A percentile compares a stretch with the other conserved stretches of the same genome.
These are phyloP conservation scores for Trypanosomatidae sp. DNA, from an alignment of 208 protist species.

Conservation along the genomic window DNA sequence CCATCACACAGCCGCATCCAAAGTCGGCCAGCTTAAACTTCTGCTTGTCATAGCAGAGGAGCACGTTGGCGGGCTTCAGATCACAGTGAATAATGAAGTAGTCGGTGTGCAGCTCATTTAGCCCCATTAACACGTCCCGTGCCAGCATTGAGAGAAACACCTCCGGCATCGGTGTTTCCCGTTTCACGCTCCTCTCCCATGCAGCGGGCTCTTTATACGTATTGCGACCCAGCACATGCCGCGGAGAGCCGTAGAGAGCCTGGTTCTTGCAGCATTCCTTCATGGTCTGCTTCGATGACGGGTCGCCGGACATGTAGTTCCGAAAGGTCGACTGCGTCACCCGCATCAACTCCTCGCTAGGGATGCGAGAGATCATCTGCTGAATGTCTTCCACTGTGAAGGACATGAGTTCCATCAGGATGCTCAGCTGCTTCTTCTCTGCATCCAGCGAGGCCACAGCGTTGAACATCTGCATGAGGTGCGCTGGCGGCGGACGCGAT, in stretches of 20 bases:
- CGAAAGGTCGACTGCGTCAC: slow-evolving; percentile 74
- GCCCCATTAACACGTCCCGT: slow-evolving; percentile 88
- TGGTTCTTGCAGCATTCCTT: slow-evolving; percentile 44
- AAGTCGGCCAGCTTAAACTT: slow-evolving; percentile 89
- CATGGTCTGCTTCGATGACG: slow-evolving; percentile 19
- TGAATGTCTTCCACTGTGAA: slow-evolving; percentile 79
- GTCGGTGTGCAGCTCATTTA: slow-evolving; percentile 86
- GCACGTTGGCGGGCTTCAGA: slow-evolving; percentile 97
- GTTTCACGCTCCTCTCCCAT: slow-evolving; percentile 90
- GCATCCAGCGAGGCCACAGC: slow-evolving; percentile 57
- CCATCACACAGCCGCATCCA: slow-evolving; percentile 80
- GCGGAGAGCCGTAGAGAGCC: slow-evolving; percentile 42
- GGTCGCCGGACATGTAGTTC: slow-evolving; percentile 38
- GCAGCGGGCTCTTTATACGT: slow-evolving; percentile 53
- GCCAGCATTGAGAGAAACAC: slow-evolving; percentile 99
- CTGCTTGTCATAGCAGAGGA: slow-evolving; percentile 73
- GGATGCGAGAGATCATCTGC: slow-evolving; percentile 77
- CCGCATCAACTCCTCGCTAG: slow-evolving; percentile 58
- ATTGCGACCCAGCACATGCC: slow-evolving; percentile 61
- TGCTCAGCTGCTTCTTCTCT: slow-evolving; percentile 64
- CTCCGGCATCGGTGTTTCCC: slow-evolving; percentile 98
- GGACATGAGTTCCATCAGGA: slow-evolving; percentile 88
- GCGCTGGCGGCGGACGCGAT: slow-evolving; percentile 29
- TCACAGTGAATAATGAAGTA: slow-evolving; percentile 95
- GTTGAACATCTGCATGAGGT: slow-evolving; percentile 89